phyloP scores from a whole-genome alignment of 306 rosid species.

The Sechiopsis laciniata region DNA sequence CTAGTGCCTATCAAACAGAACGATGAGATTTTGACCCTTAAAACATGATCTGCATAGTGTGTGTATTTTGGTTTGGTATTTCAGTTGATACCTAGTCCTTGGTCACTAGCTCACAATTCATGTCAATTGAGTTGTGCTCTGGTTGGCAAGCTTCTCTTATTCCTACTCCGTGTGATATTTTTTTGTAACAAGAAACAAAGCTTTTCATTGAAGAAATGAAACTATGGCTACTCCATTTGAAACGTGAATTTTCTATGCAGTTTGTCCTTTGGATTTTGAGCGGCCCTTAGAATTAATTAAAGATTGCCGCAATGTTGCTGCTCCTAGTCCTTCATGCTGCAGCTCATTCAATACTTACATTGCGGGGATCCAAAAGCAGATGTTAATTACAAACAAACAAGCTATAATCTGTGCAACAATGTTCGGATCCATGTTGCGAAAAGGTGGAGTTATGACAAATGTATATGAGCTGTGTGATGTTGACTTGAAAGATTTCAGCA shows the following conservation, averaged over 20 bases:
- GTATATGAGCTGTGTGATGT: constrained; percentile 88
- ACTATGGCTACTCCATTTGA: not conserved
- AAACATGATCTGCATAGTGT: not conserved
- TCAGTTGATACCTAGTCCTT: too few relatives aligned
- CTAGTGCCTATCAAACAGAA: too few relatives aligned
- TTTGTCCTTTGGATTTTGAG: constrained; percentile 82
- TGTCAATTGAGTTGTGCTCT: too few relatives aligned
- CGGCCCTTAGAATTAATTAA: constrained; percentile 71
- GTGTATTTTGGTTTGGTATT: too few relatives aligned
- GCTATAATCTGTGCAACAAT: constrained; percentile 89
- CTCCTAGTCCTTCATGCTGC: constrained; percentile 90
- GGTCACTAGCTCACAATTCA: too few relatives aligned
- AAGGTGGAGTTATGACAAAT: constrained; percentile 78
- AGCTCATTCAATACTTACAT: constrained; percentile 76
- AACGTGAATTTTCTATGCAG: constrained; percentile 44
- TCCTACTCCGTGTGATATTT: not conserved
- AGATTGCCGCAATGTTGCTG: constrained; percentile 76
- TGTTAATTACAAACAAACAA: constrained; percentile 89
- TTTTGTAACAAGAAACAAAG: too few relatives aligned
- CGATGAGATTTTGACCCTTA: not conserved
- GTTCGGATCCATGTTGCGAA: constrained; percentile 85
- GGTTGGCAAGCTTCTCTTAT: not conserved
- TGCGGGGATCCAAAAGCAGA: constrained; percentile 80
- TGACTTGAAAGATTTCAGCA: constrained; percentile 95
- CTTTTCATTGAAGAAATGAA: too few relatives aligned